phyloP scores from a whole-genome alignment of 129 eudicot species.

The Artemisia annua region DNA sequence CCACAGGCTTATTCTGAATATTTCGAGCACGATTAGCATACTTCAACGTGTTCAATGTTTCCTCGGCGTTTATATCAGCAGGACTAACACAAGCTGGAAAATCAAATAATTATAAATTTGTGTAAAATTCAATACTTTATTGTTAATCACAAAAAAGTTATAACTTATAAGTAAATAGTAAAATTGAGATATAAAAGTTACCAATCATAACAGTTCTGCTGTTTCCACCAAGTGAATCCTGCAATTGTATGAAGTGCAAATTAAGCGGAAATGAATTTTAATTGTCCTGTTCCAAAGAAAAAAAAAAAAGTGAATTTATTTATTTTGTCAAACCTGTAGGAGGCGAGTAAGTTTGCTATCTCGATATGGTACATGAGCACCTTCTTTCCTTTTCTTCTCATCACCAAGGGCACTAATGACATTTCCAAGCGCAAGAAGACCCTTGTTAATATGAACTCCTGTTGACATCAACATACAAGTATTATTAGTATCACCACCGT shows the following conservation, averaged over 20 bases:
- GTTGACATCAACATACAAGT: background rate
- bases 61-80: slow-evolving; percentile 99
- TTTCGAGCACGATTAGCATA: slow-evolving; percentile 99
- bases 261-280: slow-evolving; percentile 3
- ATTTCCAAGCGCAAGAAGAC: slow-evolving; percentile 98
- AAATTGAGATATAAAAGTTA: slow-evolving; percentile 27
- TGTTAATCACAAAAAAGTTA: background rate
- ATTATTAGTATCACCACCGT: background rate
- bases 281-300: background rate
- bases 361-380: slow-evolving; percentile 94
- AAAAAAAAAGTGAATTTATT: background rate
- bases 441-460: slow-evolving; percentile 99
- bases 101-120: background rate
- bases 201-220: slow-evolving; percentile 99
- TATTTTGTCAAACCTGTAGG: slow-evolving; percentile 64
- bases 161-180: background rate
- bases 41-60: slow-evolving; percentile 95
- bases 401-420: slow-evolving; percentile 99
- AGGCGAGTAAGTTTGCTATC: slow-evolving; percentile 98
- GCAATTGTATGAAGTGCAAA: slow-evolving; percentile 28
- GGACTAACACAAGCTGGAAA: slow-evolving; percentile 96
- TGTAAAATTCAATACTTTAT: background rate
- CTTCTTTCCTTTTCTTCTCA: slow-evolving; percentile 97
- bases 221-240: slow-evolving; percentile 99
- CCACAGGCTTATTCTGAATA: slow-evolving; percentile 97